Conservation (phyloP, 108 stramenopile species). For the Epipyxis sp. region DNA sequence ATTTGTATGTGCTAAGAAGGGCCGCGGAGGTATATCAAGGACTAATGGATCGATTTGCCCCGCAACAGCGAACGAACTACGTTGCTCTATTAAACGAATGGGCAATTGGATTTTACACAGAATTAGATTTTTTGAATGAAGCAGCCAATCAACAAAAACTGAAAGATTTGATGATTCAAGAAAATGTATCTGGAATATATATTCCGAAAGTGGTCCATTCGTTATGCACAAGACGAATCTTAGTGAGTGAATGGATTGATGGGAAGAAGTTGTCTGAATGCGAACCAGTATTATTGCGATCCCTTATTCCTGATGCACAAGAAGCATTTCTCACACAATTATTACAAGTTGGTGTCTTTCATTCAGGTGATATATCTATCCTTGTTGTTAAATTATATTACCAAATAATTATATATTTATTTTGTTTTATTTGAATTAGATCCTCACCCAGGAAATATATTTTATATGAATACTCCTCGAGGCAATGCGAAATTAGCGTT, state of each 20-base stretch:
- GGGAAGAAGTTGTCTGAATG: slow-evolving; percentile 24
- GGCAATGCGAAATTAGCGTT: slow-evolving; percentile 68
- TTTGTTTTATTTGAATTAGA: slow-evolving; percentile 41
- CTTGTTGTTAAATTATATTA: neutral
- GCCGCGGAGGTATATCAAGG: slow-evolving; percentile 61
- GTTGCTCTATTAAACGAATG: slow-evolving; percentile 87
- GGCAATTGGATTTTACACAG: slow-evolving; percentile 83
- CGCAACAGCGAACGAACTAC: slow-evolving; percentile 77
- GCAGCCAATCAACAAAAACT: slow-evolving; percentile 74
- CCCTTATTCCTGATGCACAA: slow-evolving; percentile 17
- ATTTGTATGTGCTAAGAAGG: slow-evolving; percentile 81
- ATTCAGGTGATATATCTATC: slow-evolving; percentile 28
- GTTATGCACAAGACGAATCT: slow-evolving; percentile 69
- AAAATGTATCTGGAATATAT: slow-evolving; percentile 38
- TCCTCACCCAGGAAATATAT: slow-evolving; percentile 33
- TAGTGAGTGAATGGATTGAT: slow-evolving; percentile 65
- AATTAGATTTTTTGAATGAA: slow-evolving; percentile 90
- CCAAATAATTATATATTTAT: neutral
- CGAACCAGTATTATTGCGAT: neutral
- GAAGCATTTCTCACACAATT: slow-evolving; percentile 36
- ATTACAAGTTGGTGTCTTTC: slow-evolving; percentile 36
- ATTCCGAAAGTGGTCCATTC: slow-evolving; percentile 77
- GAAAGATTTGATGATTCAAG: slow-evolving; percentile 64
- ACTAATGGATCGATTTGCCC: slow-evolving; percentile 60
- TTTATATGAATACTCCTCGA: slow-evolving; percentile 51